A percentile compares a stretch with the other conserved stretches of the same genome.
Evolutionary conservation across 495 filamentous ascomycete genomes (phyloP).

Genomic region (Annulohypoxylon moriforme): DNA sequence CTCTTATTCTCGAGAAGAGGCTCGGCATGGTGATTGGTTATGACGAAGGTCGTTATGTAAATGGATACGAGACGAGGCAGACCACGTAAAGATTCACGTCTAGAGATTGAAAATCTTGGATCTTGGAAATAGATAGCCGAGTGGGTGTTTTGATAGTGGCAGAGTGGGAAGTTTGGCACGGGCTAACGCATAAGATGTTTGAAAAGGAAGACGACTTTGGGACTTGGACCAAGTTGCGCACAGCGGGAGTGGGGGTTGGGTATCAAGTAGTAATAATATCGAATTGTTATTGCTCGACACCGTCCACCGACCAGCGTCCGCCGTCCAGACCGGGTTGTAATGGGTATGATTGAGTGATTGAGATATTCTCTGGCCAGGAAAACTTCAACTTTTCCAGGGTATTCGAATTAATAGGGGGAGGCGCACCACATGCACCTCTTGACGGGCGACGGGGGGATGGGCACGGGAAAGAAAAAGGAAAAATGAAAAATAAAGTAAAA

Average conservation of each 20-base stretch:
- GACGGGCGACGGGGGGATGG: slow-evolving; percentile 24
- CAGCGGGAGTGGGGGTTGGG: slow-evolving; percentile 46
- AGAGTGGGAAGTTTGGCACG: slow-evolving; percentile 34
- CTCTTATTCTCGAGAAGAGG: slow-evolving; percentile 80
- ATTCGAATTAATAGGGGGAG: slow-evolving; percentile 25
- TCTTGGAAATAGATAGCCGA: slow-evolving; percentile 12
- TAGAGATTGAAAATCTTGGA: slow-evolving; percentile 8
- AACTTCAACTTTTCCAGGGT: slow-evolving; percentile 19
- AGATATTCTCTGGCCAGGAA: slow-evolving; percentile 25
- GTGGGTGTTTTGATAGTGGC: slow-evolving; percentile 27
- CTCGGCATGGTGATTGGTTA: slow-evolving; percentile 60
- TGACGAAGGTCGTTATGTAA: slow-evolving; percentile 13
- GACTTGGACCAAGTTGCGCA: slow-evolving; percentile 42
- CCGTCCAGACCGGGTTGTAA: no score
- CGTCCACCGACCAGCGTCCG: slow-evolving; percentile 14
- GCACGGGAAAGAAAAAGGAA: slow-evolving; percentile 23
- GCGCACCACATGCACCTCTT: slow-evolving; percentile 12
- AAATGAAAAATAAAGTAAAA: slow-evolving; percentile 14
- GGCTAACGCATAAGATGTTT: slow-evolving; percentile 32
- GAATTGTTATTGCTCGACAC: slow-evolving; percentile 39
- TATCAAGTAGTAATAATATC: slow-evolving; percentile 49
- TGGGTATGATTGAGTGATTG: slow-evolving; percentile 24
- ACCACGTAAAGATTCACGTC: slow-evolving; percentile 20
- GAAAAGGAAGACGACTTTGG: slow-evolving; percentile 16
- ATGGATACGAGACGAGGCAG: background rate